Evolutionary conservation across 176 grass and related monocot genomes (phyloP), one percentile per base, ranked within the genome.

Genomic region (Juncus inflexus): DNA sequence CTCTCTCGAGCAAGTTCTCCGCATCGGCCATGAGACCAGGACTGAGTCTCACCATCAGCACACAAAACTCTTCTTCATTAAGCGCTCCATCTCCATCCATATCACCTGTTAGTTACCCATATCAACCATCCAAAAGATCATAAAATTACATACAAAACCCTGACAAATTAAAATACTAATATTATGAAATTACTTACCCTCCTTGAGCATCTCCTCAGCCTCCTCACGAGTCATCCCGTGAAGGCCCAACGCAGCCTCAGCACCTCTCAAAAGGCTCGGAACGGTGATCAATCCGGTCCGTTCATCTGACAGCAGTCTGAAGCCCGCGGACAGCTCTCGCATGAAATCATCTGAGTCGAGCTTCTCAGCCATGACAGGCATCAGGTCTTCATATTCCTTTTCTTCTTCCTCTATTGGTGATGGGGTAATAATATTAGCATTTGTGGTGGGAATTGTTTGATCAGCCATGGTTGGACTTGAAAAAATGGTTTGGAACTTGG

Each of bases 21-120:
- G 90, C 86, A 50, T 86, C 83, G 0, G 3, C 86, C 90, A 95
- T 90, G 41, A 95, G 84, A 0, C 83, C 79, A 3, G 90, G 90
- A 74, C 86, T 95, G 40, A 95, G 79, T 0, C 90, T 50, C 35
- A 95, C 83, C 86, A 95, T 95, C 49, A 95, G 85, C 40, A 95
- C 86, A 68, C 86, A 95, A 72, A 95, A 95, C 80, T 95, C 90
- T 3, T 28, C 73, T 74, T 90, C 83, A 69, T 81, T 81, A 47
- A 95, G 83, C 19, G 14, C 90, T 5, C 90, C 86, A 64, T 95
- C 90, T 0, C 80, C 90, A 55, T 95, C 90, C n/a, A 12, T 37
- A 61, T 95, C 90, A 6, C 43, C 43, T 47, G 43, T 47, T 47
- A 47, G 43, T 47, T 47, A 47, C 43, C 6, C 43, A 47, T 9